Base-by-base conservation (phyloP, 257 asterid genomes). In the Solanum tarijense region DNA sequence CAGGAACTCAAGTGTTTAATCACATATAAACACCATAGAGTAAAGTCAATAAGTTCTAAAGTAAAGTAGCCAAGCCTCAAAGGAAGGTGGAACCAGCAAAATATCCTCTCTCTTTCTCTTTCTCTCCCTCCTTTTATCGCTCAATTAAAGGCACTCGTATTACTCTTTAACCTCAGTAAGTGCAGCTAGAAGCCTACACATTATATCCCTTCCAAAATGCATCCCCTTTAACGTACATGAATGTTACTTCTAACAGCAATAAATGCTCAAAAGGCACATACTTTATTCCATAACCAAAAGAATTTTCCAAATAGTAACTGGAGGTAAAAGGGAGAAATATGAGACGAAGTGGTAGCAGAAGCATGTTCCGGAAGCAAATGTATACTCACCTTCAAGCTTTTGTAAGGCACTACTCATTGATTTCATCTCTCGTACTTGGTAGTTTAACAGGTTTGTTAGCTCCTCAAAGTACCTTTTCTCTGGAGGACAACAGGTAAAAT, bases 351-450 rank as follows among this genome's bases (percentile, higher is more conserved):
- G 68, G 41, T 81, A 48, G 41, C 39, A 29, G 27, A 81, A 46
- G 41, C 85, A 81, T 48, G 85, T 9, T 81, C 85, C 10, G 69
- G 69, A 43, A 72, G 83, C 88, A 89, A 88, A 88, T 89, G 35
- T 52, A 85, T 83, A 66, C 89, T 88, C 93, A 92, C 92, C 93
- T 94, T 95, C 97, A 91, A 97, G 89, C 89, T 94, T 96, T 83
- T 91, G 96, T 89, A 96, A 89, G 72, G 98, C 76, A 88, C 71
- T 90, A 87, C 90, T 93, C 98, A 97, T 93, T 69, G 98, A 91
- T 93, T 93, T 96, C 99, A 97, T 96, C 91, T 97, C 99, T 23
- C 72, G 91, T 52, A 94, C 92, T 94, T 97, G 99, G 82, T 89
- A 89, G 88, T 93, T 92, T 89, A 97, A 89, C 90, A 93, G 86